Evolutionary conservation across 345 rosid species (phyloP), one percentile per base, ranked within the genome.

Genomic region (Reutealis trisperma): DNA sequence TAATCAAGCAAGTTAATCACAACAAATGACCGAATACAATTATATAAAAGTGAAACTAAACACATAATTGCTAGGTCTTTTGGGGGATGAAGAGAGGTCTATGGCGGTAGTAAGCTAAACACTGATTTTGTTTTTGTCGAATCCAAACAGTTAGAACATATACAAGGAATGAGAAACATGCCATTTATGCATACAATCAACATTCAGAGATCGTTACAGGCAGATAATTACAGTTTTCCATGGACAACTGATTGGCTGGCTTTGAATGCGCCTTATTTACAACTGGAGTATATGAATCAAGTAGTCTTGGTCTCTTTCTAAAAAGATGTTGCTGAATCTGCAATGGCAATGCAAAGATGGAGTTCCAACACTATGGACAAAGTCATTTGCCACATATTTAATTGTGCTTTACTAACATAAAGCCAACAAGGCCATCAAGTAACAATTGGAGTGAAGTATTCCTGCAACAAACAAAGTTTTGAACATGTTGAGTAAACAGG

Each of bases 1-100:
- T 77, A 70, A 67, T 51, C 63, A 67, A 60, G 41, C 44, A 69
- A 15, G 59, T 8, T 54, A 19, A 62, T 45, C 44, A 75, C 19
- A 18, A 73, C 34, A 6, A 63, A 76, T 0, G 14, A 64, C 8
- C 45, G 37, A 51, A 11, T 10, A 24, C 16, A 54, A 66, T 57
- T 2, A 51, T 49, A 9, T 34, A 37, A 68, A 63, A n/a, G 2
- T 10, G 19, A 54, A 67, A 37, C 42, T 37, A 4, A 22, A 21
- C 37, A 49, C 41, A 44, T 64, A 72, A 21, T 14, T 11, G 22
- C 41, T n/a, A n/a, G n/a, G n/a, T n/a, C n/a, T n/a, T n/a, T n/a
- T n/a, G n/a, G n/a, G n/a, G n/a, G n/a, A n/a, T n/a, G n/a, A n/a
- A n/a, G n/a, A n/a, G n/a, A n/a, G n/a, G n/a, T n/a, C n/a, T n/a